Evolutionary conservation across 495 filamentous ascomycete genomes (phyloP).

Genomic region (Trichoderma gamsii): DNA sequence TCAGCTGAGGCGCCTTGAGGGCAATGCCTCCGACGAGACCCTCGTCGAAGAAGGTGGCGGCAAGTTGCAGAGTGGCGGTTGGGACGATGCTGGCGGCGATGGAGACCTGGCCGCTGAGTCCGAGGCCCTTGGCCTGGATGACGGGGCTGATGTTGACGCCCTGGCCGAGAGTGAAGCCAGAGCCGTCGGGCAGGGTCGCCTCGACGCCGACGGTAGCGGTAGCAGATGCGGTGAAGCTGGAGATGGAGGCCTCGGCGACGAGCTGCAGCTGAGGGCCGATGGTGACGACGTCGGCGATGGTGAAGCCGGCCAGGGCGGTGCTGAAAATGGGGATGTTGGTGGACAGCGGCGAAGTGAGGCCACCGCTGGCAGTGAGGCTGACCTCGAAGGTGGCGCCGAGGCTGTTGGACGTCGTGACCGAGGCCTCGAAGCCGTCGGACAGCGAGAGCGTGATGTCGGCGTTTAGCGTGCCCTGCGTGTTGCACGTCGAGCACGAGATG

Average conservation of each 20-base stretch:
- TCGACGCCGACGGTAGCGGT: constrained; percentile 4
- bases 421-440: background rate
- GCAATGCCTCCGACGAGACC: constrained; percentile 10
- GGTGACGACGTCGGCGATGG: constrained; percentile 9
- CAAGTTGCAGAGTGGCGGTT: background rate
- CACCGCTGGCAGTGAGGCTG: background rate
- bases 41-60: constrained; percentile 11
- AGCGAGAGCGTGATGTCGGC: constrained; percentile 13
- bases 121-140: background rate
- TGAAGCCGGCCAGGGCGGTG: background rate
- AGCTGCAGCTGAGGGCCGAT: constrained; percentile 10
- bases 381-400: background rate
- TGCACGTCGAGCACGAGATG: constrained; percentile 11
- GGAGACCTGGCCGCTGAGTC: background rate
- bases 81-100: constrained; percentile 4
- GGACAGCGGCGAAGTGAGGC: background rate
- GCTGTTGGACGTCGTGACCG: background rate
- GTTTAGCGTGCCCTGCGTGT: background rate
- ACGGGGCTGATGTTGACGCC: background rate
- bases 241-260: background rate
- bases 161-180: constrained; percentile 9
- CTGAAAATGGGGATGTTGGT: background rate
- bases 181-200: constrained; percentile 13
- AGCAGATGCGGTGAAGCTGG: background rate
- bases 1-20: constrained; percentile 6